A percentile compares a stretch with the other conserved stretches of the same genome.
Conservation (phyloP, 2,329 filamentous ascomycete genomes). For the Nigrospora oryzae region DNA sequence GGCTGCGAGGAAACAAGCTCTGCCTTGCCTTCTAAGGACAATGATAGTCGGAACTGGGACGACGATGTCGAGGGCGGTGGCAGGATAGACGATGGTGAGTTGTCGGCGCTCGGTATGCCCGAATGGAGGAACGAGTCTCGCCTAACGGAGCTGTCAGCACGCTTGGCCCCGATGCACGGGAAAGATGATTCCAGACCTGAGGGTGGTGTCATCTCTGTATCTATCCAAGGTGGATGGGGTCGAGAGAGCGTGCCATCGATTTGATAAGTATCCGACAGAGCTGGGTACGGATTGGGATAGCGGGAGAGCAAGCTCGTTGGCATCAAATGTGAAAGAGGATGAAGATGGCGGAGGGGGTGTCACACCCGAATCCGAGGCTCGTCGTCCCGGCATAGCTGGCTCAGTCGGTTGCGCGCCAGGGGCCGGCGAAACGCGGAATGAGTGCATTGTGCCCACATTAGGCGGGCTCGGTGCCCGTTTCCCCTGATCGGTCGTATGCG, state of each 20-base stretch:
- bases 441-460: conserved; percentile 10
- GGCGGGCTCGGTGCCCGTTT: conserved; percentile 9
- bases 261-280: conserved; percentile 43
- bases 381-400: conserved; percentile 6
- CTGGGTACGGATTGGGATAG: conserved; percentile 32
- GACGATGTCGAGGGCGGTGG: conserved; percentile 30
- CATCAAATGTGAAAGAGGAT: conserved; percentile 5
- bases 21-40: conserved; percentile 86
- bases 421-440: conserved; percentile 13
- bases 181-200: conserved; percentile 25
- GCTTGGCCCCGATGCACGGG: background rate
- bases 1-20: conserved; percentile 66
- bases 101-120: conserved; percentile 26
- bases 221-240: conserved; percentile 33
- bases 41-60: conserved; percentile 64
- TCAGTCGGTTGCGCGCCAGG: conserved; percentile 1
- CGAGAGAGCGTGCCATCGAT: conserved; percentile 48
- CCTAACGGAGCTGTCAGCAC: conserved; percentile 19
- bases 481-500: conserved; percentile 10
- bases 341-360: conserved; percentile 13
- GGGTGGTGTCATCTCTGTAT: conserved; percentile 29
- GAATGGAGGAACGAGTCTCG: conserved; percentile 34
- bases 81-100: conserved; percentile 24
- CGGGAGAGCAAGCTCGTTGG: conserved; percentile 10
- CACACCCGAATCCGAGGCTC: conserved; percentile 6